Conservation (phyloP, 164 flowering plant genomes). For the Malania oleifera region DNA sequence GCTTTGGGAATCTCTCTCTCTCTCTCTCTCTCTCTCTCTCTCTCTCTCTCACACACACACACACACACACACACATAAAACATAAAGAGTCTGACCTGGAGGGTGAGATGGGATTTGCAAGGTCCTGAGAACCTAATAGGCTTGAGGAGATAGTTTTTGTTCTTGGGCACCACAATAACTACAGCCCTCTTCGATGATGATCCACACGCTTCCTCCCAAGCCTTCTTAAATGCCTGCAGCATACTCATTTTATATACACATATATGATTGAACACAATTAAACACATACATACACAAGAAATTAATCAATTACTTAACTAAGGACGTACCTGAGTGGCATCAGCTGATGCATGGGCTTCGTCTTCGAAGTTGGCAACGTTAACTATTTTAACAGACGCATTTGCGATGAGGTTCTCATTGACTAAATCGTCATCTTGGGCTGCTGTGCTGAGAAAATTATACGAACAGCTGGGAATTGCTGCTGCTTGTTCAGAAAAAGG, state of each 20-base stretch:
- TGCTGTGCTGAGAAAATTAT: too few species aligned
- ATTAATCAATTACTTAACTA: too few species aligned
- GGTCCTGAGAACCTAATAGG: slow-evolving; percentile 70
- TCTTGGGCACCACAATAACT: slow-evolving; percentile 48
- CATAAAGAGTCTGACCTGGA: slow-evolving; percentile 53
- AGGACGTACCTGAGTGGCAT: slow-evolving; percentile 49
- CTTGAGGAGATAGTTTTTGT: slow-evolving; percentile 48
- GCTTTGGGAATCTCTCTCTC: too few species aligned
- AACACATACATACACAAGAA: too few species aligned
- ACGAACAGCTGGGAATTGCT: too few species aligned
- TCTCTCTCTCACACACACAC: too few species aligned
- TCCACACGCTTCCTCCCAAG: slow-evolving; percentile 75
- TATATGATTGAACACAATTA: too few species aligned
- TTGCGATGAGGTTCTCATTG: slow-evolving; percentile 13
- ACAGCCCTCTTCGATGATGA: slow-evolving; percentile 26
- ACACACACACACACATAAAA: too few species aligned
- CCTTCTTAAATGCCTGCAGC: slow-evolving; percentile 58
- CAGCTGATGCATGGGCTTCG: slow-evolving; percentile 47
- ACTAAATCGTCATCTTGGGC: slow-evolving; percentile 10
- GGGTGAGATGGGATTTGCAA: slow-evolving; percentile 47
- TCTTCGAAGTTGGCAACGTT: slow-evolving; percentile 51
- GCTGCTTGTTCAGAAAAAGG: too few species aligned
- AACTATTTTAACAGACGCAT: too few species aligned
- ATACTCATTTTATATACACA: neutral
- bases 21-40: too few species aligned